phyloP scores from a whole-genome alignment of 176 grass and related monocot species.

The Musa troglodytarum region DNA sequence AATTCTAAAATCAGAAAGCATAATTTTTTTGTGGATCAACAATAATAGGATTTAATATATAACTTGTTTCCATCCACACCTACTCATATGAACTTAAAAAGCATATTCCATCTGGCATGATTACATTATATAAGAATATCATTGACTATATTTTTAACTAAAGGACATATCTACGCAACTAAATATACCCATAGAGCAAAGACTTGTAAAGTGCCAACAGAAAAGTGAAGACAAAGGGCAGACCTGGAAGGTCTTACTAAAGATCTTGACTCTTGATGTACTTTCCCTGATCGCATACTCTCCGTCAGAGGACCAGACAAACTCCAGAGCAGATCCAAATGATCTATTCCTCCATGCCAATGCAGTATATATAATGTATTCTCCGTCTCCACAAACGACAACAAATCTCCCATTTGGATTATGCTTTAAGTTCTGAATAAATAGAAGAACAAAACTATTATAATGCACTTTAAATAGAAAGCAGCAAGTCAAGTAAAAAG shows the following conservation, averaged over 20 bases:
- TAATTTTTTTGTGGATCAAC: too few species aligned
- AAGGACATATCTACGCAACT: neutral
- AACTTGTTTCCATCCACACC: too few species aligned
- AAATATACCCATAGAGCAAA: neutral
- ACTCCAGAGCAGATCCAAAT: slow-evolving; percentile 87
- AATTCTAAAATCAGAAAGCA: too few species aligned
- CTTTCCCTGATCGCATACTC: slow-evolving; percentile 92
- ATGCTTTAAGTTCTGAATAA: slow-evolving; percentile 89
- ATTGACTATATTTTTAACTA: neutral
- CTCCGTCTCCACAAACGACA: slow-evolving; percentile 95
- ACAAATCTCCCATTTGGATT: slow-evolving; percentile 96
- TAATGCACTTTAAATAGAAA: neutral
- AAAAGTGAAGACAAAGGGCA: neutral
- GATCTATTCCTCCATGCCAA: slow-evolving; percentile 98
- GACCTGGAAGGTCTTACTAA: slow-evolving; percentile 90
- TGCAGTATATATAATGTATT: slow-evolving; percentile 94
- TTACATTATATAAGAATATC: neutral
- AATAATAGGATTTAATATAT: too few species aligned
- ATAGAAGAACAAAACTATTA: slow-evolving; percentile 16
- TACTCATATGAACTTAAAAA: too few species aligned
- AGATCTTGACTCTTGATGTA: slow-evolving; percentile 89
- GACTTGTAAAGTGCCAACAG: neutral
- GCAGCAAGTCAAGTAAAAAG: neutral
- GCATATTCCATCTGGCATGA: too few species aligned
- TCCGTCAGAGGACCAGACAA: slow-evolving; percentile 90